Conservation (phyloP, 2,329 filamentous ascomycete genomes). For the Didymella glomerata region DNA sequence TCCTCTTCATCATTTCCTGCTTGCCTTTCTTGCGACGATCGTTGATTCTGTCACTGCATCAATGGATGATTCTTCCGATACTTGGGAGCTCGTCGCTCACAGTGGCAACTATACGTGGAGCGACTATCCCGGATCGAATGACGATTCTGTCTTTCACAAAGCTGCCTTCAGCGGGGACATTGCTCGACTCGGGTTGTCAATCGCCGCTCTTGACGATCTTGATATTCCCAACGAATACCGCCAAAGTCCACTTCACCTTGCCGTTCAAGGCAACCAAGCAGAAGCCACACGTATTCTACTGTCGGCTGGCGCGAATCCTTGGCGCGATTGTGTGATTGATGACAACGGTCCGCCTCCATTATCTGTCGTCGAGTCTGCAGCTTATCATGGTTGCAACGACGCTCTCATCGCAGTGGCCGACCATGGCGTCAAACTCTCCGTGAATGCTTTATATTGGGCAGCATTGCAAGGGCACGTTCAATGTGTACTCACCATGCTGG, state of each 20-base stretch:
- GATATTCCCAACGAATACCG: background rate
- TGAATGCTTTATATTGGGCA: background rate
- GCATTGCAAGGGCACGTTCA: background rate
- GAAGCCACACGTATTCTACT: background rate
- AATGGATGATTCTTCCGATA: background rate
- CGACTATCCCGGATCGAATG: background rate
- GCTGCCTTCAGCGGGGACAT: constrained; percentile 1
- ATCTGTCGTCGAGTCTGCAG: background rate
- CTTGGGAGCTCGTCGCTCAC: background rate
- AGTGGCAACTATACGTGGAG: background rate
- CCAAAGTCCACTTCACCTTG: background rate
- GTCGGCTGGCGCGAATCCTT: background rate
- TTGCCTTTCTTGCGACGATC: background rate
- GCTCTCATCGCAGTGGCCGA: background rate
- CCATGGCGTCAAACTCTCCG: background rate
- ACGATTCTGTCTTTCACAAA: constrained; percentile 1
- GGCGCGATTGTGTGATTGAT: background rate
- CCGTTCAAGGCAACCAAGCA: background rate
- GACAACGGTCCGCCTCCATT: no score
- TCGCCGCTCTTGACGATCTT: background rate
- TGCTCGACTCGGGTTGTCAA: background rate
- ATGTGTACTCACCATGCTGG: background rate
- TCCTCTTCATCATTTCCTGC: background rate
- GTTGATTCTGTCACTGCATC: background rate
- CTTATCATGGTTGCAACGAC: background rate